phyloP scores from a whole-genome alignment of 345 rosid genomes.

The Gossypium bickii region DNA sequence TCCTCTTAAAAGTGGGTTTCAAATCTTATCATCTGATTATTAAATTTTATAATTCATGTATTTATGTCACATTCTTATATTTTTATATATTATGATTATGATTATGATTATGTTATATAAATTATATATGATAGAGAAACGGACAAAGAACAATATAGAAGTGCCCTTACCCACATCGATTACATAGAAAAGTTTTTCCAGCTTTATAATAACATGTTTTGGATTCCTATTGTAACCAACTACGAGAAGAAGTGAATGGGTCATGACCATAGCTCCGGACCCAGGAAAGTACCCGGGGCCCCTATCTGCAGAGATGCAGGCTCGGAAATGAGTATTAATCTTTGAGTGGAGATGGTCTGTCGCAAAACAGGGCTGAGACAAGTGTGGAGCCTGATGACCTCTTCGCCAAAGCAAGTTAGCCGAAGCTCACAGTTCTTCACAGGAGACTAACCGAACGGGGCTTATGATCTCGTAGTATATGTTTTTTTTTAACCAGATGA shows the following conservation, averaged over 20 bases:
- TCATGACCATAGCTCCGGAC: not conserved
- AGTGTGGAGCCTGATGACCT: not conserved
- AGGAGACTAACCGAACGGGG: slow-evolving; percentile 10
- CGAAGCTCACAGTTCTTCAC: not conserved
- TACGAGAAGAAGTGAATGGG: slow-evolving; percentile 2
- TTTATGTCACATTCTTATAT: no score
- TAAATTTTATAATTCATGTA: no score
- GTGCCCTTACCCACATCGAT: not conserved
- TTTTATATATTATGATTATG: no score
- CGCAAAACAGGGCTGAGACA: not conserved
- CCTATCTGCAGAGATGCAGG: not conserved
- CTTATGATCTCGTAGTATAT: not conserved
- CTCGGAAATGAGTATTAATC: not conserved
- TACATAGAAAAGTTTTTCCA: no score
- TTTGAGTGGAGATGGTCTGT: not conserved
- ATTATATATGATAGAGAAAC: no score
- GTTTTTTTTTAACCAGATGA: not conserved
- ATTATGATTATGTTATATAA: no score
- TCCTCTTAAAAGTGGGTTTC: no score
- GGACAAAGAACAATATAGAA: no score
- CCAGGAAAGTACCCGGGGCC: slow-evolving; percentile 9
- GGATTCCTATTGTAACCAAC: fast-evolving
- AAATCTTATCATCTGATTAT: no score
- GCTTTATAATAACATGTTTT: not conserved
- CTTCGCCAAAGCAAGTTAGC: not conserved